Conservation (phyloP, 345 rosid genomes). For the Eucalyptus tenuipes region DNA sequence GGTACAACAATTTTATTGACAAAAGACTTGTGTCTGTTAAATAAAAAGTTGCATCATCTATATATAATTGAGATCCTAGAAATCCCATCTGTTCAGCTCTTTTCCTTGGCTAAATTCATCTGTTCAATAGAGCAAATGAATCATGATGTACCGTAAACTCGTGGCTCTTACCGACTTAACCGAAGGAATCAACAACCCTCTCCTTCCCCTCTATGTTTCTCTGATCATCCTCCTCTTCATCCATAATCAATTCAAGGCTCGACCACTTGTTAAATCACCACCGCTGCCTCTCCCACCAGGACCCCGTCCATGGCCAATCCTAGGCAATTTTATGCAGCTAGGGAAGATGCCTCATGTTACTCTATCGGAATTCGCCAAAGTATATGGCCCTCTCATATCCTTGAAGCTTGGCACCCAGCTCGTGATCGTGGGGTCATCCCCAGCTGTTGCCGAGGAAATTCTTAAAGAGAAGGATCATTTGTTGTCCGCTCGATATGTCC, state of each 20-base stretch:
- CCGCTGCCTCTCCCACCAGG: conserved; percentile 16
- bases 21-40: background rate
- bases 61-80: background rate
- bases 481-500: conserved; percentile 20
- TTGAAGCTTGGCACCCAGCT: conserved; percentile 16
- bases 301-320: conserved; percentile 15
- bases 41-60: background rate
- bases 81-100: background rate
- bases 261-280: background rate
- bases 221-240: background rate
- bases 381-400: conserved; percentile 17
- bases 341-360: conserved; percentile 10
- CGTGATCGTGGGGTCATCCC: conserved; percentile 15
- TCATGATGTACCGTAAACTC: background rate
- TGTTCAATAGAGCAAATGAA: background rate
- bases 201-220: background rate
- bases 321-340: conserved; percentile 18
- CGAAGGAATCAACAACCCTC: background rate
- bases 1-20: background rate
- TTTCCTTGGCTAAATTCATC: background rate
- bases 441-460: conserved; percentile 16
- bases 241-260: background rate
- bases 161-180: background rate
- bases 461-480: conserved; percentile 12
- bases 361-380: conserved; percentile 1